A percentile compares a stretch with the other conserved stretches of the same genome.
These are phyloP conservation scores for Metschnikowia koreensis DNA, from an alignment of 805 yeast species.

Conservation along the genomic window DNA sequence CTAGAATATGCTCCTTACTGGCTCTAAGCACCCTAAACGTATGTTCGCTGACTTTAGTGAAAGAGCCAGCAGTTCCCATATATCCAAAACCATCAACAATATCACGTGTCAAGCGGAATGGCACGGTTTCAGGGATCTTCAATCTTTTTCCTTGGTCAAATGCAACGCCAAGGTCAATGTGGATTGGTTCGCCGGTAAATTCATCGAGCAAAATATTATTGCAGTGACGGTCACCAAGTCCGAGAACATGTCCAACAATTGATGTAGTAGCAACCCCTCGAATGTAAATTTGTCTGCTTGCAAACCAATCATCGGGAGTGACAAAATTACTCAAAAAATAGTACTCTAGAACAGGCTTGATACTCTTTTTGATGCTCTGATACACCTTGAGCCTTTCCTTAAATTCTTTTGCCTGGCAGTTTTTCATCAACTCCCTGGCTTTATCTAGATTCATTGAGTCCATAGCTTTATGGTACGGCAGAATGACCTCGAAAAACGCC, in stretches of 20 bases:
- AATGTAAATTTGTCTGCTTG: conserved; percentile 59
- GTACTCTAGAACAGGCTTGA: conserved; percentile 65
- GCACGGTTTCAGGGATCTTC: conserved; percentile 89
- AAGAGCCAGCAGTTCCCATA: conserved; percentile 78
- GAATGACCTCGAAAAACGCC: conserved; percentile 67
- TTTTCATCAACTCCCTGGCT: conserved; percentile 66
- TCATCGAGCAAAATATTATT: conserved; percentile 84
- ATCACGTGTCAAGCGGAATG: conserved; percentile 88
- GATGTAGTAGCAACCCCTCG: conserved; percentile 83
- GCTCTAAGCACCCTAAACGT: conserved; percentile 64
- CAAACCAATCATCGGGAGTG: conserved; percentile 73
- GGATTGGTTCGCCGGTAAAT: conserved; percentile 86
- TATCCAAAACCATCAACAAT: conserved; percentile 91
- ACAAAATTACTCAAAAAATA: conserved; percentile 69
- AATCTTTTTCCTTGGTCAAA: conserved; percentile 88
- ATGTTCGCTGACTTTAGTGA: conserved; percentile 68
- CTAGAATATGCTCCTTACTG: conserved; percentile 67
- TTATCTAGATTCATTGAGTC: conserved; percentile 50
- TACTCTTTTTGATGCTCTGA: conserved; percentile 44
- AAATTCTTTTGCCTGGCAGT: conserved; percentile 46
- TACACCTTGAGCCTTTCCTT: conserved; percentile 47
- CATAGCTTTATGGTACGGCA: conserved; percentile 54
- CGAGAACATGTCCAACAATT: conserved; percentile 82
- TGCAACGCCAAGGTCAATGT: conserved; percentile 94
- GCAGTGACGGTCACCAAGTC: conserved; percentile 94